A percentile compares a stretch with the other conserved stretches of the same genome.
These are phyloP conservation scores for Tremella fuciformis DNA, from an alignment of 768 basidiomycete genomes.

Conservation along the genomic window DNA sequence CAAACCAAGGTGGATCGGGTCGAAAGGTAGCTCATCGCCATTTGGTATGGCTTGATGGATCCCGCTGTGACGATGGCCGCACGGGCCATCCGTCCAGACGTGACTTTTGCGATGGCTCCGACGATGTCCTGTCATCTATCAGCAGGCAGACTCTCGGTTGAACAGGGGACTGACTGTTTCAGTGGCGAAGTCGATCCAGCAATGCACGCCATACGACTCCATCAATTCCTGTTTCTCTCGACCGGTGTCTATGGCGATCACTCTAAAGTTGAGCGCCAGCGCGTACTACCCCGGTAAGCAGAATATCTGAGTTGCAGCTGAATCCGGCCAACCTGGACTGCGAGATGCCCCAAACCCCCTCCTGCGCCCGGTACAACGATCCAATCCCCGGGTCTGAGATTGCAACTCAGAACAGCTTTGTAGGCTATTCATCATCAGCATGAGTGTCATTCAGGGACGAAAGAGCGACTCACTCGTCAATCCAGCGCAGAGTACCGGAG, in stretches of 20 bases:
- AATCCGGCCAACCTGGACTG: slow-evolving; percentile 1
- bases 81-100: background rate
- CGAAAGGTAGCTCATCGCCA: background rate
- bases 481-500: slow-evolving; percentile 3
- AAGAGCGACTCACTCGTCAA: background rate
- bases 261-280: background rate
- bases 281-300: background rate
- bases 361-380: slow-evolving; percentile 3
- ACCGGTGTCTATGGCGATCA: slow-evolving; percentile 1
- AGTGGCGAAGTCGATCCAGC: background rate
- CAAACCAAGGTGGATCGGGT: slow-evolving; percentile 1
- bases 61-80: slow-evolving; percentile 6
- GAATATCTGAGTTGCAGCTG: background rate
- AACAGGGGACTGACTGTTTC: background rate
- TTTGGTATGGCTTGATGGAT: background rate
- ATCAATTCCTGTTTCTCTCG: slow-evolving; percentile 4
- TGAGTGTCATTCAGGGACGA: background rate
- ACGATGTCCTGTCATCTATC: background rate
- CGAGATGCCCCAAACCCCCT: slow-evolving; percentile 4
- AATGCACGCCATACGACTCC: background rate
- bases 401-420: slow-evolving; percentile 1
- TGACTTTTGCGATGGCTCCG: background rate
- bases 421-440: background rate
- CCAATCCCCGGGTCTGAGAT: slow-evolving; percentile 7
- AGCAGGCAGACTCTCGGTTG: background rate